Evolutionary conservation across 1,284 basidiomycete genomes (phyloP), one percentile per base, ranked within the genome.

Genomic region (Ceratorhiza oryzae-sativae): DNA sequence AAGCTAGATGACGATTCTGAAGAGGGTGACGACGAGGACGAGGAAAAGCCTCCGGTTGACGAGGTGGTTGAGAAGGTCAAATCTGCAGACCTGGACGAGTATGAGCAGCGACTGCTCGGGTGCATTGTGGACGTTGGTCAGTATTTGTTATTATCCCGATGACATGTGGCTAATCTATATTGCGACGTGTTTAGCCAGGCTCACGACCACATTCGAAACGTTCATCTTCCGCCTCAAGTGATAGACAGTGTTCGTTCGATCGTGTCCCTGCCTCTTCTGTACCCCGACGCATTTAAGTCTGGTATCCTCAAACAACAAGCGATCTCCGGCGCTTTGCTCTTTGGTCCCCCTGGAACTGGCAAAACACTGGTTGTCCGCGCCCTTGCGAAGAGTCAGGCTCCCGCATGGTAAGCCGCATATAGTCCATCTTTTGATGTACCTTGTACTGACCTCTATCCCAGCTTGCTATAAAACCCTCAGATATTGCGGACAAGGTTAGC

Each of bases 161-260:
- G n/a, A n/a, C n/a, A n/a, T n/a, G n/a, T n/a, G n/a, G n/a, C n/a
- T n/a, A n/a, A n/a, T n/a, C n/a, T n/a, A n/a, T n/a, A n/a, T n/a
- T n/a, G n/a, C n/a, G n/a, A n/a, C n/a, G n/a, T n/a, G n/a, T n/a
- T n/a, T 79, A 93, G 96, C 78, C 92, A 95, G 81, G 94, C 99
- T 23, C 97, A 97, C 42, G 97, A 97, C 6, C 83, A 99, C 48
- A 0, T 96, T 96, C 80, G 27, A 73, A 92, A 99, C 79, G 97
- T 99, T 75, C 95, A 97, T 78, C 93, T 95, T 41, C 84, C 99
- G 75, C 98, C 98, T 83, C 97, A 99, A 80, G 99, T 99, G 97
- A 98, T 98, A 0, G 86, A 97, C 70, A 80, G 78, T 2, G 79
- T 83, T 27, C 77, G 81, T 18, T 80, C 79, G 0, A 82, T 85